Base-by-base conservation (phyloP, 371 early-diverging fungal species). In the Basidiobolus meristosporus region DNA sequence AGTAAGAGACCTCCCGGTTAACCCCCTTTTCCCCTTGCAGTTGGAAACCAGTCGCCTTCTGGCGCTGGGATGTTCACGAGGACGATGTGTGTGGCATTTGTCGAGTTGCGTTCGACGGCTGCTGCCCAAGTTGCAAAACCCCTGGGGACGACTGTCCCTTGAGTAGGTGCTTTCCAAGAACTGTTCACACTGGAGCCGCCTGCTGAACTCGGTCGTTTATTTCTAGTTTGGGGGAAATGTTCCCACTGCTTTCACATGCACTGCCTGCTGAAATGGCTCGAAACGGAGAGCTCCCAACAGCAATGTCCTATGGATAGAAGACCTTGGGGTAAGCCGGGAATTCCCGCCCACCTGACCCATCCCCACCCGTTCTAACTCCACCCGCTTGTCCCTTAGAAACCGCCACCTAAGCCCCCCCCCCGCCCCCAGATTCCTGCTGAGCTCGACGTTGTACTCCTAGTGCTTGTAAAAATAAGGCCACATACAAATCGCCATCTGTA, bases 61-160 rank as follows among this genome's bases (percentile, higher is more conserved):
- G 82, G 82, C 54, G 48, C 38, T 82, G 82, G 82, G 62, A 72
- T 21, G 65, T 72, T n/a, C 54, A 60, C 12, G 70, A 76, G 38
- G 75, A 82, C 31, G 88, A 84, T 39, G 73, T 83, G 14, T 90
- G 91, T 50, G 87, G 88, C 0, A 88, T 90, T 47, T 90, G 91
- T 43, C 69, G 81, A 10, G 60, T 54, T 10, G 52, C 63, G 0
- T 90, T 75, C 52, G 90, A 90, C 37, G 72, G 59, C 7, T 77
- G 78, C 44, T 90, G 91, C 49, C 78, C 84, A 0, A 59, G 53
- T 7, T 90, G 91, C 56, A 77, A 69, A 39, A 55, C 65, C 29
- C 91, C 91, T 0, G 91, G 91, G 14, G 85, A 85, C 45, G 86
- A 79, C 38, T 90, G 90, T 43, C 75, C 86, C 17, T 52, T 84